These are phyloP conservation scores for Begonia loranthoides DNA, from an alignment of 306 rosid species.

Conservation along the genomic window DNA sequence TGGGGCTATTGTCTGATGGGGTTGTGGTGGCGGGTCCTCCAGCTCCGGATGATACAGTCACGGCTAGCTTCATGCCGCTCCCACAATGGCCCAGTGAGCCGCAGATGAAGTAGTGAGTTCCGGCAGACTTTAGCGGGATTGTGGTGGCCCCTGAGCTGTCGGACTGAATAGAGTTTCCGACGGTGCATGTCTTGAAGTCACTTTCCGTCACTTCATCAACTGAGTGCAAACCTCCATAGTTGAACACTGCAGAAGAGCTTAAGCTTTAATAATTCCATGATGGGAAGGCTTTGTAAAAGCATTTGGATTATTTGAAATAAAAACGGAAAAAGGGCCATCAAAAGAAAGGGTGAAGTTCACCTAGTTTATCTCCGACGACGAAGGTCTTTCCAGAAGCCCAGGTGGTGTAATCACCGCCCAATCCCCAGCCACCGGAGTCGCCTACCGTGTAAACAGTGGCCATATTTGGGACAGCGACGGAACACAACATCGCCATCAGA, in stretches of 20 bases:
- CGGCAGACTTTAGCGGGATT: conserved; percentile 53
- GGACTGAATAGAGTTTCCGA: conserved; percentile 46
- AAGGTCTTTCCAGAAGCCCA: conserved; percentile 67
- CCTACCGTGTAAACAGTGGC: conserved; percentile 65
- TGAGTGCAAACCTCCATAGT: conserved; percentile 64
- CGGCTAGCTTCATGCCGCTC: conserved; percentile 85
- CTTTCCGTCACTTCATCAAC: conserved; percentile 71
- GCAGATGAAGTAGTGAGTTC: conserved; percentile 77
- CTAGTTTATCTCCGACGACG: conserved; percentile 58
- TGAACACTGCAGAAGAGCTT: conserved; percentile 35
- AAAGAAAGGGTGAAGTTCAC: conserved; percentile 18
- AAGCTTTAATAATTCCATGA: too few species aligned
- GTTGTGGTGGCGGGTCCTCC: conserved; percentile 22
- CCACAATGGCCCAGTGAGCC: conserved; percentile 44
- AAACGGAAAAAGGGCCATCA: too few species aligned
- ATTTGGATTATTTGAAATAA: too few species aligned
- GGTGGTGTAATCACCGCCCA: conserved; percentile 53
- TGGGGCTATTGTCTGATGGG: conserved; percentile 10
- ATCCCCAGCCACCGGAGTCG: conserved; percentile 62
- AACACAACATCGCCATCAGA: conserved; percentile 18
- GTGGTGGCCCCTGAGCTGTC: conserved; percentile 75
- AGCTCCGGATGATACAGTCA: conserved; percentile 23
- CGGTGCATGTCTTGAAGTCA: conserved; percentile 56
- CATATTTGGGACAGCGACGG: conserved; percentile 30
- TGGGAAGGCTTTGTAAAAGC: too few species aligned